Percentiles rank a stretch among this genome's conserved stretches.
phyloP scores from a whole-genome alignment of 768 basidiomycete species.

The Rhodocollybia butyracea region DNA sequence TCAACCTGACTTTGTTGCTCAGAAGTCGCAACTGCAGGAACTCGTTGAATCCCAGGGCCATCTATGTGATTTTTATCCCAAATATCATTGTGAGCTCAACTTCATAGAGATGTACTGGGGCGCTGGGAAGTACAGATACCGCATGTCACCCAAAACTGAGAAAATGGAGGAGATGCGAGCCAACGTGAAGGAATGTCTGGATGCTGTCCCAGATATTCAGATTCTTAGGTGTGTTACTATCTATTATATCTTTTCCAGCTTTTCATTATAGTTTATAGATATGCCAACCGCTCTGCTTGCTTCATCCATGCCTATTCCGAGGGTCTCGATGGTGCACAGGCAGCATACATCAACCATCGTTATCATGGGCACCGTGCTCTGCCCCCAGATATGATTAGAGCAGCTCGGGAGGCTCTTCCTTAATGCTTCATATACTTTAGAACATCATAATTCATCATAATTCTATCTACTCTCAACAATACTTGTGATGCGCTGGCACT shows the following conservation, averaged over 20 bases:
- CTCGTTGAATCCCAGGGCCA: constrained; percentile 19
- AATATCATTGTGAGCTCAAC: constrained; percentile 38
- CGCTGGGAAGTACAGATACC: constrained; percentile 25
- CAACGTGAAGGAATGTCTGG: neutral
- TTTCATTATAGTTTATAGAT: neutral
- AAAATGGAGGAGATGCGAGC: neutral
- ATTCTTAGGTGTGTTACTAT: neutral
- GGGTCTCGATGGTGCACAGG: neutral
- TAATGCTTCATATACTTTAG: too few species aligned
- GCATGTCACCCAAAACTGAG: neutral
- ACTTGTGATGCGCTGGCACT: too few species aligned
- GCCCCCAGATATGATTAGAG: too few species aligned
- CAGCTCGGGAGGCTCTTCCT: too few species aligned
- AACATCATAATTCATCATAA: too few species aligned
- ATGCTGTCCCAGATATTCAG: neutral
- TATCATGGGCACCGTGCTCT: neutral
- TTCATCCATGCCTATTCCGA: neutral
- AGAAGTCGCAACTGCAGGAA: constrained; percentile 11
- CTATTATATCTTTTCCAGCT: neutral
- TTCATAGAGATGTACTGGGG: constrained; percentile 32
- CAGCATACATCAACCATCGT: neutral
- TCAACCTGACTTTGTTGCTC: constrained; percentile 27
- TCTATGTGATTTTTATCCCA: constrained; percentile 25
- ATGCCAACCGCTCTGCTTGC: neutral
- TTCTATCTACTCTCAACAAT: too few species aligned